phyloP scores from a whole-genome alignment of 768 basidiomycete genomes.

The Neoboletus magnificus region DNA sequence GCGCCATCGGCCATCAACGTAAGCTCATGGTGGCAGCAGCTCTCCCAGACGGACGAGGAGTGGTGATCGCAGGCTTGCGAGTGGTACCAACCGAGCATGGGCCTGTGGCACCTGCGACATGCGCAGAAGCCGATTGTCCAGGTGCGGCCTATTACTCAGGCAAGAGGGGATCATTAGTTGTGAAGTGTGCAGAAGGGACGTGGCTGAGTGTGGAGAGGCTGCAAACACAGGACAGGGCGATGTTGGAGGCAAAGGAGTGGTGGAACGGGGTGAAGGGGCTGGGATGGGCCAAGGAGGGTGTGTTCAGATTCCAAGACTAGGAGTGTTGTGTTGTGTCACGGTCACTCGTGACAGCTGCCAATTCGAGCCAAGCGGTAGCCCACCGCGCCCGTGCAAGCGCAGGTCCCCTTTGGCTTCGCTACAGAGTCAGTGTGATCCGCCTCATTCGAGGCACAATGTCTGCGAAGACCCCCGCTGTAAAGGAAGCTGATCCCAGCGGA shows the following conservation, averaged over 20 bases:
- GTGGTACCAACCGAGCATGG: constrained; percentile 5
- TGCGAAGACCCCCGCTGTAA: constrained; percentile 11
- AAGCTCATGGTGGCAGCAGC: constrained; percentile 17
- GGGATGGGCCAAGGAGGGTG: constrained; percentile 22
- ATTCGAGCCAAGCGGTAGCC: constrained; percentile 3
- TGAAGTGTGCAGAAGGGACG: constrained; percentile 54
- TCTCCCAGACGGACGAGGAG: constrained; percentile 28
- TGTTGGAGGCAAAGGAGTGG: constrained; percentile 62
- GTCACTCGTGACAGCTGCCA: constrained; percentile 18
- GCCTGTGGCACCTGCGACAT: neutral
- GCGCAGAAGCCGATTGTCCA: constrained; percentile 23
- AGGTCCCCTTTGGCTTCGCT: constrained; percentile 1
- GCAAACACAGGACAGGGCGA: constrained; percentile 57
- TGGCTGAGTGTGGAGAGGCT: constrained; percentile 53
- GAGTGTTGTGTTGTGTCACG: constrained; percentile 4
- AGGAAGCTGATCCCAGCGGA: constrained; percentile 17
- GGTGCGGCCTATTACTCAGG: constrained; percentile 46
- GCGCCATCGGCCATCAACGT: constrained; percentile 30
- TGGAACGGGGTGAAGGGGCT: constrained; percentile 65
- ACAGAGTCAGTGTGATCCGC: constrained; percentile 11
- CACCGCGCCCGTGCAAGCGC: neutral
- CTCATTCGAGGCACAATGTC: constrained; percentile 20
- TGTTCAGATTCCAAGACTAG: constrained; percentile 8
- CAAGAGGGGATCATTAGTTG: constrained; percentile 38
- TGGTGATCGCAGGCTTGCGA: constrained; percentile 20